Base-by-base conservation (phyloP, 1,284 basidiomycete genomes). In the Ustilago hordei region DNA sequence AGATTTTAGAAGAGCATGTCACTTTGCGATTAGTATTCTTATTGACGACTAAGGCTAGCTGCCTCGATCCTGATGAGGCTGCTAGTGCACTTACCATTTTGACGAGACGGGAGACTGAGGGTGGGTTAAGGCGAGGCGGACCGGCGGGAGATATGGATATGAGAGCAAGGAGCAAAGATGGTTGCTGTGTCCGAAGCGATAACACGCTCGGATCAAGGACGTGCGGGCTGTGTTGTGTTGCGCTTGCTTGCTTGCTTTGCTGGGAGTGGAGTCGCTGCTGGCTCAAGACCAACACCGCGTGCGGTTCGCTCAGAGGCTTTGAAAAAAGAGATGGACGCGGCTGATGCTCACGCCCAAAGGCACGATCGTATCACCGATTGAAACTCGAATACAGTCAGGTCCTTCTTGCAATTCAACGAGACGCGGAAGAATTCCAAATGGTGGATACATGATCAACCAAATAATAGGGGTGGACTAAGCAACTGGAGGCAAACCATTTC, bases 281-380 rank as follows among this genome's bases (percentile, higher is more conserved):
- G 34, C 34, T 45, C 43, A 28, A 50, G 38, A 41, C 35, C 36
- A 55, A 39, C 54, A 55, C 35, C 54, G 36, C 38, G 11, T 28
- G 19, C 19, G 41, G 54, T 50, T 12, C 28, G 43, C n/a, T 41
- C 39, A 15, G 9, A 43, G 13, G n/a, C 43, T 19, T 45, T 19
- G 19, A 19, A 19, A 17, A 17, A 19, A 4, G 43, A 23, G 43
- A 19, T 45, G n/a, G 19, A 45, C 43, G 43, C 43, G 43, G 43
- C 43, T 38, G 47, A 43, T 19, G 12, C n/a, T 50, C 34, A 48
- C 9, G 45, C 19, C 34, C 7, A 47, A 17, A 28, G 38, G 48
- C 58, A 52, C 34, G 48, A 52, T 60, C 58, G 48, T 34, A 61
- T 61, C 60, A 61, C 60, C 60, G 60, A 61, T 61, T 52, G 8